Evolutionary conservation across 2,329 filamentous ascomycete species (phyloP).

Genomic region (Calonectria leucothoes): DNA sequence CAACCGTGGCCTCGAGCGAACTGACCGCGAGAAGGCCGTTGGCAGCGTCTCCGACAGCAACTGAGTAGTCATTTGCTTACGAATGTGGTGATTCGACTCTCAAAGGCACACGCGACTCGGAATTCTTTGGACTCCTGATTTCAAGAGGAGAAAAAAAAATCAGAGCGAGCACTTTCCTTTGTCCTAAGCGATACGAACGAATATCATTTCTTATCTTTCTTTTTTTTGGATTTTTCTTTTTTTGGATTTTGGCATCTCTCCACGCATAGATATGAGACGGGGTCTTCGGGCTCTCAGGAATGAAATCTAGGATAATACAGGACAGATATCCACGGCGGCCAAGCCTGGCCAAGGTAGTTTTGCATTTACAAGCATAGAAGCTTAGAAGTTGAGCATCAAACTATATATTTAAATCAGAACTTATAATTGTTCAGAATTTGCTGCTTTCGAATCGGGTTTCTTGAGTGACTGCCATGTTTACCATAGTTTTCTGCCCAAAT

Average conservation of each 20-base stretch:
- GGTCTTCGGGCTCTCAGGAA: slow-evolving; percentile 23
- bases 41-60: slow-evolving; percentile 23
- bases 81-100: background rate
- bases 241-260: background rate
- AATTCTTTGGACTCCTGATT: background rate
- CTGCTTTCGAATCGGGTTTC: background rate
- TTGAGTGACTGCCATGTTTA: background rate
- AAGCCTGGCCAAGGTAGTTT: background rate
- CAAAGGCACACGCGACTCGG: background rate
- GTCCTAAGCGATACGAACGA: slow-evolving; percentile 21
- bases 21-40: slow-evolving; percentile 41
- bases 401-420: background rate
- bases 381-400: background rate
- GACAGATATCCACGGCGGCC: slow-evolving; percentile 15
- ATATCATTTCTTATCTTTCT: slow-evolving; percentile 6
- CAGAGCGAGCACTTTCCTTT: slow-evolving; percentile 23
- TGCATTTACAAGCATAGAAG: slow-evolving; percentile 6
- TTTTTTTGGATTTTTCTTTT: slow-evolving; percentile 22
- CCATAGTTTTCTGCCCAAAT: background rate
- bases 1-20: slow-evolving; percentile 29
- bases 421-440: background rate
- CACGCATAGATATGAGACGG: slow-evolving; percentile 24
- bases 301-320: slow-evolving; percentile 10
- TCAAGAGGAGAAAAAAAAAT: background rate
- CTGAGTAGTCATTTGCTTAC: slow-evolving; percentile 6